phyloP scores from a whole-genome alignment of 2,329 filamentous ascomycete species.

The Aspergillus sclerotialis region DNA sequence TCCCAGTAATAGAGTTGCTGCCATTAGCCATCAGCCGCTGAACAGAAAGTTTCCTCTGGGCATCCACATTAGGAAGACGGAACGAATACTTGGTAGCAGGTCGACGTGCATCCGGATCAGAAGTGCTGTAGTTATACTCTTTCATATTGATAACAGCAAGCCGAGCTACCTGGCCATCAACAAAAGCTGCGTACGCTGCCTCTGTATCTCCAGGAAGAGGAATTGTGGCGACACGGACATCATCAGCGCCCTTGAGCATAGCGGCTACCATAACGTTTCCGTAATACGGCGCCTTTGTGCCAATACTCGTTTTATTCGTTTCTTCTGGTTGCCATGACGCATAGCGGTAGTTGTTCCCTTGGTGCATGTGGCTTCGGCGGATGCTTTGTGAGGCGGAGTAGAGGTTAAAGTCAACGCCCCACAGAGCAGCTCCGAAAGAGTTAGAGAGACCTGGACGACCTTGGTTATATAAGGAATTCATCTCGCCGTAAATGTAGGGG shows the following conservation, averaged over 20 bases:
- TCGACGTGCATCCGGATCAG: constrained; percentile 27
- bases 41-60: constrained; percentile 26
- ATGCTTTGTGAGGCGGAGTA: constrained; percentile 51
- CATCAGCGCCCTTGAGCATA: constrained; percentile 41
- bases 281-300: constrained; percentile 60
- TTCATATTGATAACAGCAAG: constrained; percentile 53
- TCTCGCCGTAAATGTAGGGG: constrained; percentile 54
- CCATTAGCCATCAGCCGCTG: constrained; percentile 54
- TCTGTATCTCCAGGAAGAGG: constrained; percentile 36
- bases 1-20: constrained; percentile 55
- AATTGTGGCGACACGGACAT: constrained; percentile 45
- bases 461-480: constrained; percentile 57
- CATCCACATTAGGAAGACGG: constrained; percentile 10
- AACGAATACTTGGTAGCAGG: constrained; percentile 18
- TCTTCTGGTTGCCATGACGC: constrained; percentile 54
- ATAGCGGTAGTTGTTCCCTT: constrained; percentile 58
- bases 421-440: constrained; percentile 59
- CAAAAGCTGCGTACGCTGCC: constrained; percentile 53
- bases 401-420: constrained; percentile 57
- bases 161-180: constrained; percentile 36
- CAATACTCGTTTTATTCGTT: constrained; percentile 44
- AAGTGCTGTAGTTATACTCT: constrained; percentile 53
- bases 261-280: constrained; percentile 54
- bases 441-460: constrained; percentile 57
- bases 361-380: constrained; percentile 56